Conservation (phyloP, 1,139 yeast genomes). For the Neolecta irregularis region DNA sequence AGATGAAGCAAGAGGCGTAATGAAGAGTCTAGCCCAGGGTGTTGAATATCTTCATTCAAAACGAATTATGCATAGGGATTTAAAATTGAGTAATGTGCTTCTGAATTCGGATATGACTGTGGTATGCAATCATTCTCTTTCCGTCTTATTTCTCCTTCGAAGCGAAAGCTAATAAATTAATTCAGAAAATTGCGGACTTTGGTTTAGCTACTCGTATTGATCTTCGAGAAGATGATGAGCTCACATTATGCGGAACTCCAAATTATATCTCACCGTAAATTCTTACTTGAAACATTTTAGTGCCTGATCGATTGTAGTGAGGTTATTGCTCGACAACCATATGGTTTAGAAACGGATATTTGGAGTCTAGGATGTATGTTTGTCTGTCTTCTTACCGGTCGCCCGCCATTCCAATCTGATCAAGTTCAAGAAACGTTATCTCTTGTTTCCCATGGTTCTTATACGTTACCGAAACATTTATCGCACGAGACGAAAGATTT, state of each 20-base stretch:
- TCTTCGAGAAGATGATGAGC: constrained; percentile 1
- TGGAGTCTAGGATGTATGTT: constrained; percentile 4
- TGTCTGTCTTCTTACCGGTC: constrained; percentile 2
- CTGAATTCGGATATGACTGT: constrained; percentile 7
- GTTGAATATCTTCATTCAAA: constrained; percentile 56
- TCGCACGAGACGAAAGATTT: constrained; percentile 9
- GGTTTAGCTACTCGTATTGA: constrained; percentile 10
- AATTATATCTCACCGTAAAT: constrained; percentile 6
- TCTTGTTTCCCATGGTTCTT: constrained; percentile 9
- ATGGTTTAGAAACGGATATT: constrained; percentile 3
- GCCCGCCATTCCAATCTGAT: constrained; percentile 4
- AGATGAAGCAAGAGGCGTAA: constrained; percentile 32
- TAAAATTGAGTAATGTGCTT: constrained; percentile 52
- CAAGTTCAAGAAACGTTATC: constrained; percentile 9
- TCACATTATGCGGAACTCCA: constrained; percentile 8
- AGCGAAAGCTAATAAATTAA: constrained; percentile 6
- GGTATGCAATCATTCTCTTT: neutral
- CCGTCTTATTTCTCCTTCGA: neutral
- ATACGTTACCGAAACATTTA: constrained; percentile 7
- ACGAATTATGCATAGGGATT: constrained; percentile 68
- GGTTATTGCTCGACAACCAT: neutral
- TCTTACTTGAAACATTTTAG: neutral
- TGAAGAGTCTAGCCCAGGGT: constrained; percentile 54
- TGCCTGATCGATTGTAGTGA: neutral
- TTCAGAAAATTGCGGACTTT: constrained; percentile 11